Base-by-base conservation (phyloP, 2,329 filamentous ascomycete species). In the Escovopsis sp. region DNA sequence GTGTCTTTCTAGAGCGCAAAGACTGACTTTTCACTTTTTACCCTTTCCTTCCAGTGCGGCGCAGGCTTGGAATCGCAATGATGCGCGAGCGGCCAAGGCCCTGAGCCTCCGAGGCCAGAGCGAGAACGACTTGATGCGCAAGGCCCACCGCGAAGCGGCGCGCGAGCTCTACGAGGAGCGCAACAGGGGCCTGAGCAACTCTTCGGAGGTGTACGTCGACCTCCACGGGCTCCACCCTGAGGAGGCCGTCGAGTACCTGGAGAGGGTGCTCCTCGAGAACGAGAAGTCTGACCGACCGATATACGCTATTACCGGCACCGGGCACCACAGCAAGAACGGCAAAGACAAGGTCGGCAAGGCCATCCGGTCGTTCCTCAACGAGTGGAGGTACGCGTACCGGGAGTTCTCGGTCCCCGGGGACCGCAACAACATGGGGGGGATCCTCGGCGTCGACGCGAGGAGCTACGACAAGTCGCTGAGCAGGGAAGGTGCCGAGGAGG, bases 281-380 rank as follows among this genome's bases (percentile, higher is more conserved):
- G 74, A 71, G 49, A 71, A 76, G 49, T 78, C 83, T 50, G 72
- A 71, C 31, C 74, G 79, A 16, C 84, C 89, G 3, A 74, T 98
- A 35, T 98, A 96, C 58, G 88, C 88, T 50, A 96, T 98, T 58
- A 95, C 88, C 1, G 91, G 91, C 36, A 96, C 89, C 1, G 91
- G 89, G 4, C 88, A 96, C 56, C 91, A 98, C 63, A 94, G 85
- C 59, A 96, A 96, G 68, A 95, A 95, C 57, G 89, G 91, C 53
- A 96, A 96, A 61, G 91, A 98, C 63, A 98, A 98, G 64, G 85
- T 98, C 31, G 89, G 89, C 56, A 94, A 94, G 64, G 87, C 88
- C 2, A 80, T 96, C 47, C 81, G 91, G 42, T 78, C 75, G 50
- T 96, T 93, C 65, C 67, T 98, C 42, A 93, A 89, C 56, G 89